Conservation (phyloP, 192 early-diverging fungal genomes). For the Backusella psychrophila region DNA sequence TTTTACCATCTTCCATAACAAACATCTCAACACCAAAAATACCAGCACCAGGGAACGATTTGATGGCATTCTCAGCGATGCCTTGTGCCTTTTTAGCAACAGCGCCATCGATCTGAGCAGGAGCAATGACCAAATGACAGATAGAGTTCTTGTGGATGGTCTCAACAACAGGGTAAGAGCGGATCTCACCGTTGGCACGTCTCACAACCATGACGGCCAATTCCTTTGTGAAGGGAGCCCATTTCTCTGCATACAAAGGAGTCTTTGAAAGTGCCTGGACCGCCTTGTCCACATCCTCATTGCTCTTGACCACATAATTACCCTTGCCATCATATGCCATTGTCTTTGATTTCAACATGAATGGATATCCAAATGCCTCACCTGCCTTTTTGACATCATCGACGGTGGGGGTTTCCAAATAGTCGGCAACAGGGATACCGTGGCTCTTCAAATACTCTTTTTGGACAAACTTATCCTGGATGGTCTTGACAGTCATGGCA, state of each 20-base stretch:
- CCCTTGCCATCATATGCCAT: slow-evolving; percentile 96
- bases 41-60: slow-evolving; percentile 78
- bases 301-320: slow-evolving; percentile 83
- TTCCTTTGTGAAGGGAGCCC: slow-evolving; percentile 90
- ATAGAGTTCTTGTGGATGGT: slow-evolving; percentile 97
- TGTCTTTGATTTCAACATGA: slow-evolving; percentile 95
- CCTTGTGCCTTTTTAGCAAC: slow-evolving; percentile 67
- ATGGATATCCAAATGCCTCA: slow-evolving; percentile 80
- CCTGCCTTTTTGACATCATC: slow-evolving; percentile 54
- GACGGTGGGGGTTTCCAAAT: slow-evolving; percentile 56
- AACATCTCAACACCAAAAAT: slow-evolving; percentile 99
- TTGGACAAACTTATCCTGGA: slow-evolving; percentile 97
- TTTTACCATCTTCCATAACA: slow-evolving; percentile 73
- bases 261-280: slow-evolving; percentile 59
- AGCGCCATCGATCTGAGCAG: slow-evolving; percentile 91
- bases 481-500: slow-evolving; percentile 78
- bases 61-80: slow-evolving; percentile 84
- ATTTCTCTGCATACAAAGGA: slow-evolving; percentile 92
- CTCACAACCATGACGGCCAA: slow-evolving; percentile 98
- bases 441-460: slow-evolving; percentile 72
- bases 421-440: slow-evolving; percentile 73
- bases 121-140: slow-evolving; percentile 93
- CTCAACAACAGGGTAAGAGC: slow-evolving; percentile 92
- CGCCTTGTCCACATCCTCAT: slow-evolving; percentile 62
- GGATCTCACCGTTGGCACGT: slow-evolving; percentile 67